Base-by-base conservation (phyloP, 148 eudicot species). In the Rhododendron mucronatum region DNA sequence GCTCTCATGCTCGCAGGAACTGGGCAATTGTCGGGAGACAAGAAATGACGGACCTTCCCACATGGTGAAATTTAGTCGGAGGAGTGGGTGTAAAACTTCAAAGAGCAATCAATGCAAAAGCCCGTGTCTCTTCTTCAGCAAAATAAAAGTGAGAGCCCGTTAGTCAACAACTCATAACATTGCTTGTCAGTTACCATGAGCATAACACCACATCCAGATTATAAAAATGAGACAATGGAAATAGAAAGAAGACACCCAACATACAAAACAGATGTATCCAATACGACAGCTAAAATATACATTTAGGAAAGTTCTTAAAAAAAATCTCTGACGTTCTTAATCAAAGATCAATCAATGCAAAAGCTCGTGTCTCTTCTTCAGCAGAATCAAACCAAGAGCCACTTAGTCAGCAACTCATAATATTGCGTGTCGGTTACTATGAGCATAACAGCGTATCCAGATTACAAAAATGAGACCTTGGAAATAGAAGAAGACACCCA, bases 11-110 rank as follows among this genome's bases (percentile, higher is more conserved):
- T 90, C 92, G 82, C 93, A 90, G 14, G 88, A 80, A 89, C 88
- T 89, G 11, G 88, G 90, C 81, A 91, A 88, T 44, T 90, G 7
- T 4, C 88, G 84, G 86, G 85, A 20, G 90, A 83, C 53, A 90
- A 84, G 88, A 84, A 85, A 88, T 9, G 92, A 86, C 5, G 92
- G 91, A 80, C 85, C 92, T 83, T 92, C 96, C 88, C 93, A 91
- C 96, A 94, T 94, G 80, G 83, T 48, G 5, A 85, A 47, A 73
- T 28, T 76, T 76, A 33, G 59, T 30, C 28, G 18, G 20, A 47
- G 61, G 78, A 73, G 81, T 18, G 83, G 87, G 15, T n/a, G 47
- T 37, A 7, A 44, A 1, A 33, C 84, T 37, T 57, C 16, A 12
- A 41, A 59, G 26, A 73, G 35, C 45, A 86, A 82, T 76, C 57